Percentiles rank a stretch among this genome's conserved stretches.
phyloP scores from a whole-genome alignment of 2,329 filamentous ascomycete genomes.

The Tolypocladium tropicale region DNA sequence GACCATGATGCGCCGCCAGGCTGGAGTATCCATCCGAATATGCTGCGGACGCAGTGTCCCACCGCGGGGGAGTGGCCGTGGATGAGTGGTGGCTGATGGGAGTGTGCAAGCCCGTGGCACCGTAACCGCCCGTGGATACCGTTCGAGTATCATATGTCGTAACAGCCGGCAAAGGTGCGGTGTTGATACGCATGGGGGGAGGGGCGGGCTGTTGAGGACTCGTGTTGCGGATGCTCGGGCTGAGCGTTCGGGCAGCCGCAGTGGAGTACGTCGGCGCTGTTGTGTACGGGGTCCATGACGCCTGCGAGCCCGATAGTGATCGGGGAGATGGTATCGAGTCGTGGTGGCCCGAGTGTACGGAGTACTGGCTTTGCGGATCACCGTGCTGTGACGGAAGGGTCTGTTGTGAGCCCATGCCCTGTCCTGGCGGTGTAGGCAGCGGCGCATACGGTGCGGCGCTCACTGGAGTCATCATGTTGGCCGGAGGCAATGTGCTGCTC shows the following conservation, averaged over 20 bases:
- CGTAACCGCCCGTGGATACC: constrained; percentile 24
- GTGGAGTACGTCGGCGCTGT: constrained; percentile 22
- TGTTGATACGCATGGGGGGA: constrained; percentile 25
- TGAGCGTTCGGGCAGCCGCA: constrained; percentile 29
- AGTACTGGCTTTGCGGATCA: constrained; percentile 26
- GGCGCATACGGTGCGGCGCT: constrained; percentile 29
- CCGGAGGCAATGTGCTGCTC: constrained; percentile 24
- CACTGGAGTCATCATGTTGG: constrained; percentile 30
- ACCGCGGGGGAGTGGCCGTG: constrained; percentile 27
- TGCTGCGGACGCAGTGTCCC: constrained; percentile 28
- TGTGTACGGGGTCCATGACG: constrained; percentile 39
- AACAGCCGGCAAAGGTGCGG: constrained; percentile 26
- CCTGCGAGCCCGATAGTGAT: constrained; percentile 35
- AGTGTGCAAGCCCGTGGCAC: constrained; percentile 27
- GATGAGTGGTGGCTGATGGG: constrained; percentile 27
- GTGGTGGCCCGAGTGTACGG: constrained; percentile 32
- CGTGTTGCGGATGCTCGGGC: constrained; percentile 21
- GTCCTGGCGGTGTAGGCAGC: constrained; percentile 36
- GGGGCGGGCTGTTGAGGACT: constrained; percentile 24
- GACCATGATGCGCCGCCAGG: constrained; percentile 23
- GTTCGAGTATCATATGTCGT: constrained; percentile 27
- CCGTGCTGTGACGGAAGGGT: constrained; percentile 15
- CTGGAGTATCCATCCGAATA: constrained; percentile 29
- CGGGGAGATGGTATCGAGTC: constrained; percentile 43
- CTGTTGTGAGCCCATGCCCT: constrained; percentile 19